Base-by-base conservation (phyloP, 371 early-diverging fungal species). In the Homolaphlyctis polyrhiza region DNA sequence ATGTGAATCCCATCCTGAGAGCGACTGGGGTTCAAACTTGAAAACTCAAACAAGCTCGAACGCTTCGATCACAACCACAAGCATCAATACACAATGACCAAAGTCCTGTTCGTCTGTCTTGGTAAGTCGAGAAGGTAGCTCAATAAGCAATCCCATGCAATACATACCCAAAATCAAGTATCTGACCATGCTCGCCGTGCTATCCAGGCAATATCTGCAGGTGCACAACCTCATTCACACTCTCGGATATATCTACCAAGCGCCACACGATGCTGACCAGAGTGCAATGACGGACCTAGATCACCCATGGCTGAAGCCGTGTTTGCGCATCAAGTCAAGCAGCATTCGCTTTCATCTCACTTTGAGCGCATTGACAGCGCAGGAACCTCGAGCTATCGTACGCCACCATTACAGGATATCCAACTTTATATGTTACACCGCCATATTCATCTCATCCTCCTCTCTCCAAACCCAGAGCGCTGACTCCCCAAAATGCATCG, bases 351-450 rank as follows among this genome's bases (percentile, higher is more conserved):
- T 16, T 57, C 63, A 6, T 73, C 78, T 5, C 70, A 67, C 1
- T 91, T 96, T 67, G 63, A 63, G 13, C 39, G 28, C n/a, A 87
- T 95, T 52, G 96, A 97, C 73, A 89, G 90, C 60, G 91, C 91
- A 6, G 97, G 96, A 13, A 95, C 95, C 23, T 85, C 90, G 8
- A 83, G 80, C 2, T 92, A 89, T 70, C 95, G n/a, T n/a, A n/a
- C n/a, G n/a, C n/a, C n/a, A n/a, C n/a, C n/a, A n/a, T n/a, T n/a
- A n/a, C 92, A 67, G 87, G 86, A 80, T 59, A 77, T 63, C n/a
- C n/a, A n/a, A n/a, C n/a, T n/a, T n/a, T n/a, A n/a, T n/a, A n/a
- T n/a, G n/a, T n/a, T n/a, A n/a, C n/a, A n/a, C n/a, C n/a, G n/a
- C n/a, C n/a, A 48, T 39, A 39, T 48, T 8, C 4, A 35, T 50